Percentiles rank a stretch among this genome's conserved stretches.
Conservation (phyloP, 768 basidiomycete species). For the Mycena rebaudengoi region DNA sequence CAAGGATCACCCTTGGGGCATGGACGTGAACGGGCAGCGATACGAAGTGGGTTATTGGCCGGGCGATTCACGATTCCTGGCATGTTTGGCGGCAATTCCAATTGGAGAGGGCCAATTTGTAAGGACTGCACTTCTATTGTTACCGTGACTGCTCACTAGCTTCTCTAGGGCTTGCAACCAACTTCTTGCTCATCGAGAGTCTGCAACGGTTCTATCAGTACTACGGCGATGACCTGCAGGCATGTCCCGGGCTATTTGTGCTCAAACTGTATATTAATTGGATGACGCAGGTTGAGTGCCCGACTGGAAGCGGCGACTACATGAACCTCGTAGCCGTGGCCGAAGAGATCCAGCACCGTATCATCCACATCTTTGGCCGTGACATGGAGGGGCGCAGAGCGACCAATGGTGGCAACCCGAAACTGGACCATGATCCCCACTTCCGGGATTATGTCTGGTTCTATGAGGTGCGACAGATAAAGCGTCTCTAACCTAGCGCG, state of each 20-base stretch:
- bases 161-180: constrained; percentile 87
- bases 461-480: constrained; percentile 77
- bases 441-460: constrained; percentile 98
- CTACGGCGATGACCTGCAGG: constrained; percentile 90
- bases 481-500: not conserved
- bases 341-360: constrained; percentile 98
- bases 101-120: constrained; percentile 95
- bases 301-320: constrained; percentile 95
- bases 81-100: constrained; percentile 99
- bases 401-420: constrained; percentile 89
- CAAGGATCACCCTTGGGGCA: constrained; percentile 93
- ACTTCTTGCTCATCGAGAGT: constrained; percentile 95
- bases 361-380: constrained; percentile 98
- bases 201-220: constrained; percentile 98
- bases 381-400: constrained; percentile 88
- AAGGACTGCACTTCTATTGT: constrained; percentile 31
- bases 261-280: not conserved
- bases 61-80: constrained; percentile 94
- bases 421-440: constrained; percentile 90
- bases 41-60: constrained; percentile 98
- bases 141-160: not conserved
- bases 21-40: constrained; percentile 90
- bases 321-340: constrained; percentile 96
- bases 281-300: constrained; percentile 82
- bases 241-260: constrained; percentile 22